phyloP scores from a whole-genome alignment of 1,284 basidiomycete species.

The Prillingera fragicola region DNA sequence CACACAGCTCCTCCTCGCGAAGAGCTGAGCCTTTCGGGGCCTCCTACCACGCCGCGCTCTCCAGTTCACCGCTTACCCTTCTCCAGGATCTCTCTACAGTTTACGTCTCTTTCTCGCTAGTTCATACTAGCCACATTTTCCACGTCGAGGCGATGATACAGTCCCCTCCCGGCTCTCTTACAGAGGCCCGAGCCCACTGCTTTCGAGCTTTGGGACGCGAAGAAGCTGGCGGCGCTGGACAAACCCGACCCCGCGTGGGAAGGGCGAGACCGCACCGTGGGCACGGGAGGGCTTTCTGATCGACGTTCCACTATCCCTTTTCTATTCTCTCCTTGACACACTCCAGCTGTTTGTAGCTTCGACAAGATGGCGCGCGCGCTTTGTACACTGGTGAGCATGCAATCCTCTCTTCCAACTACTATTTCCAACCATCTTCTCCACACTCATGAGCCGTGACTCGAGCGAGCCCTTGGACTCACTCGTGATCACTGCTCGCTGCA shows the following conservation, averaged over 20 bases:
- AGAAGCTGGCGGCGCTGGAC: slow-evolving; percentile 43
- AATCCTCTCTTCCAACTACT: slow-evolving; percentile 9
- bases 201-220: slow-evolving; percentile 31
- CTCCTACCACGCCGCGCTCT: slow-evolving; percentile 1
- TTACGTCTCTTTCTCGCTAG: slow-evolving; percentile 44
- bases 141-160: slow-evolving; percentile 48
- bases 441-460: background rate
- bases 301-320: slow-evolving; percentile 25
- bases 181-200: slow-evolving; percentile 36
- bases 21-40: no score
- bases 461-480: slow-evolving; percentile 1
- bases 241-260: slow-evolving; percentile 22
- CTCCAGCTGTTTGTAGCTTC: slow-evolving; percentile 1
- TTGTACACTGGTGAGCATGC: slow-evolving; percentile 34
- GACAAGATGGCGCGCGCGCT: slow-evolving; percentile 1
- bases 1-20: background rate
- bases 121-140: slow-evolving; percentile 49
- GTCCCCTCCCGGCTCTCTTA: slow-evolving; percentile 46
- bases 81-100: slow-evolving; percentile 47
- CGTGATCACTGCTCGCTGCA: slow-evolving; percentile 1
- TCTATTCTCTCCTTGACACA: slow-evolving; percentile 1
- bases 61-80: slow-evolving; percentile 4
- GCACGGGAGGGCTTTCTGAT: slow-evolving; percentile 47
- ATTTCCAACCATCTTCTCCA: background rate
- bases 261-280: slow-evolving; percentile 30